Conservation (phyloP, 1,284 basidiomycete genomes). For the Trichosporon asahii region DNA sequence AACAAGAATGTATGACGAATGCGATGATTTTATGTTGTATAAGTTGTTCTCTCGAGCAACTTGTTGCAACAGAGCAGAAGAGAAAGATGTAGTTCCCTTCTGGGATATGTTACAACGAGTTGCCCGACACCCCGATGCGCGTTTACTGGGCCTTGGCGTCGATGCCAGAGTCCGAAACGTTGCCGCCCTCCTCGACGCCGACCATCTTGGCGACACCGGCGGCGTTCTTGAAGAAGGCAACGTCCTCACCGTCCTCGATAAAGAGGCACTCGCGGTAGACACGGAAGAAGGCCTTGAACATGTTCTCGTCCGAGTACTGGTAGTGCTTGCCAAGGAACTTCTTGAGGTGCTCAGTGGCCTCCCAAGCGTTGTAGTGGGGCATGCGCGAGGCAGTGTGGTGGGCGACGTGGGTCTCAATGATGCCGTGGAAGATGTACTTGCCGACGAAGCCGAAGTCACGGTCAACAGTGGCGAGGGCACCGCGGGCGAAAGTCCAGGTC, state of each 20-base stretch:
- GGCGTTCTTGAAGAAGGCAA: conserved; percentile 89
- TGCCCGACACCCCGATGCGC: background rate
- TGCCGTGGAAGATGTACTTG: conserved; percentile 69
- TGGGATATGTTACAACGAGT: background rate
- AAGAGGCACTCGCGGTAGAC: conserved; percentile 59
- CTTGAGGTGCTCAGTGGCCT: conserved; percentile 84
- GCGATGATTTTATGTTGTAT: background rate
- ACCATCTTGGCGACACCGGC: conserved; percentile 68
- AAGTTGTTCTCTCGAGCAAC: background rate
- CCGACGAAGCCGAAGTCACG: conserved; percentile 79
- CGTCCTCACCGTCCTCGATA: conserved; percentile 86
- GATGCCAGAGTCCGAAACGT: conserved; percentile 76
- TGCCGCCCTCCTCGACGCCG: conserved; percentile 62
- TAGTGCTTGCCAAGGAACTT: conserved; percentile 65
- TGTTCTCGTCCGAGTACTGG: conserved; percentile 55
- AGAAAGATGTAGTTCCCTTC: background rate
- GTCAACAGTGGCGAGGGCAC: conserved; percentile 90
- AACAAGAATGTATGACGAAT: background rate
- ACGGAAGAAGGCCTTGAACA: conserved; percentile 56
- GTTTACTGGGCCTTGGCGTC: conserved; percentile 57
- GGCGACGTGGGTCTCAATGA: conserved; percentile 87
- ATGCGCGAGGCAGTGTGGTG: conserved; percentile 92
- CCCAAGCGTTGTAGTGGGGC: conserved; percentile 83
- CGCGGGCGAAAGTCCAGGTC: conserved; percentile 91
- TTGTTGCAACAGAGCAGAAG: background rate